Base-by-base conservation (phyloP, 2,329 filamentous ascomycete genomes). In the Zopfia rhizophila region DNA sequence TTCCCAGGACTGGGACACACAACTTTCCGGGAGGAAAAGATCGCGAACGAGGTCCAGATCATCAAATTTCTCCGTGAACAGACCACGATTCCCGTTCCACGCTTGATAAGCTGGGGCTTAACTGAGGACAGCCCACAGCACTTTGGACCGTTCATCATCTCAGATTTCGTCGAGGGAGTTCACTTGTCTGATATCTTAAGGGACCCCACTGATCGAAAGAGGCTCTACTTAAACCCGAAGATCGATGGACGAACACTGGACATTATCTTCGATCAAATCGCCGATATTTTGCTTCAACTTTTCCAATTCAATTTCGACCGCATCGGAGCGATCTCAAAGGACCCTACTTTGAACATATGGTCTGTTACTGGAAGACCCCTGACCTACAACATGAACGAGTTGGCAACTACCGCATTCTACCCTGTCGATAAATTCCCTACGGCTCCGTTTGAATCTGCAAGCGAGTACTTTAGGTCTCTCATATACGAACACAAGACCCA, bases 291-390 rank as follows among this genome's bases (percentile, higher is more conserved):
- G 43, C 14, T 57, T 13, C 41, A 59, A 48, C 45, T 59, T 13
- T 53, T 38, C 23, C 35, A 28, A 25, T 22, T 55, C 13, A 27
- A 55, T 17, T 59, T 59, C 21, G 24, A 27, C n/a, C 24, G 17
- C 2, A 57, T 59, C 24, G 54, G 56, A 5, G 65, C 71, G 17
- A 70, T 76, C 36, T 70, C 68, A 22, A 65, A 65, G 49, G 45
- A 55, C 18, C 11, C 48, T 3, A 48, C 13, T 51, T 54, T 35
- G 41, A 32, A 51, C 14, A 38, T 38, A 29, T 77, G 65, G 68
- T 47, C 53, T 12, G 69, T 72, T 36, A 56, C 58, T 14, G 38
- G 48, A 45, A 51, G 69, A 43, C 72, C 72, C 5, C 53, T 75
- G n/a, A 75, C 70, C n/a, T 29, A 35, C 38, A 10, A 58, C 50